These are phyloP conservation scores for Lunasporangiospora selenospora DNA, from an alignment of 192 early-diverging fungal species.

Conservation along the genomic window DNA sequence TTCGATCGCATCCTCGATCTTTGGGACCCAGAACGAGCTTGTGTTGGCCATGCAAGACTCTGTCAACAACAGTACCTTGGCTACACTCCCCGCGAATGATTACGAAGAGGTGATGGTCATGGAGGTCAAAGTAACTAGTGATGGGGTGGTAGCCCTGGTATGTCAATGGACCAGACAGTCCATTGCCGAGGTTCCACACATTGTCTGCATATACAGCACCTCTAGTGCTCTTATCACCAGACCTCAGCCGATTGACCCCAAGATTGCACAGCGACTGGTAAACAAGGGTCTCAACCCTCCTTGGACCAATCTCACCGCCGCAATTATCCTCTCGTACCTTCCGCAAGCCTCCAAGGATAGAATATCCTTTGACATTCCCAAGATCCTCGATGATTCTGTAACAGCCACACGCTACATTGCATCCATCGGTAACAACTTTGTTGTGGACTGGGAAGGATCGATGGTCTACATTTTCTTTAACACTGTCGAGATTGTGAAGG, in stretches of 20 bases:
- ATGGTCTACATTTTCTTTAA: conserved; percentile 2
- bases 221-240: neutral
- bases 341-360: neutral
- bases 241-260: neutral
- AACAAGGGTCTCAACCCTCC: no score
- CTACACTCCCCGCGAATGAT: neutral
- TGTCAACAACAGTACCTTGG: conserved; percentile 4
- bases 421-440: conserved; percentile 19
- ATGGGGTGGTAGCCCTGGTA: neutral
- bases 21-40: conserved; percentile 4
- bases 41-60: conserved; percentile 1
- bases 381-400: neutral
- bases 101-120: neutral
- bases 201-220: neutral
- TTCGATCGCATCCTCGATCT: neutral
- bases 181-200: neutral
- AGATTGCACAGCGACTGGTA: neutral
- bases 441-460: neutral
- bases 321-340: no score
- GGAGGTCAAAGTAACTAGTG: neutral
- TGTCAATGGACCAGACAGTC: neutral
- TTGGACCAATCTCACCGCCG: no score
- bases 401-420: conserved; percentile 1
- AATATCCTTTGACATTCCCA: neutral
- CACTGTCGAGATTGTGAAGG: neutral